phyloP scores from a whole-genome alignment of 2,329 filamentous ascomycete species.

The Claviceps cyperi region DNA sequence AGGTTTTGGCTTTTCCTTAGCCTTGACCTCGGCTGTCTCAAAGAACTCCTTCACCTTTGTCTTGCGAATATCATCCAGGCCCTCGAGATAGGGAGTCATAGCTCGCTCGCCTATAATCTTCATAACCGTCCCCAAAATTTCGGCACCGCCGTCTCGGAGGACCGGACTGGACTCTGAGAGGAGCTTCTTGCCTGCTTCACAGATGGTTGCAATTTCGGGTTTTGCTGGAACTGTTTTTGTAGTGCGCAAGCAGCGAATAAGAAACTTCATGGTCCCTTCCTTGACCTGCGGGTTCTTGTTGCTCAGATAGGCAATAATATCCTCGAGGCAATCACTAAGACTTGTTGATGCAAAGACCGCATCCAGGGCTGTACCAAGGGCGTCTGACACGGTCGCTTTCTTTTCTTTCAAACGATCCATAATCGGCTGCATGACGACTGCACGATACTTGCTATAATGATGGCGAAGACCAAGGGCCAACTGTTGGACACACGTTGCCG shows the following conservation, averaged over 20 bases:
- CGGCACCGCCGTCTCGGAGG: slow-evolving; percentile 76
- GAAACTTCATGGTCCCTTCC: slow-evolving; percentile 83
- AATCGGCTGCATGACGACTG: slow-evolving; percentile 71
- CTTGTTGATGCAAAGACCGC: slow-evolving; percentile 49
- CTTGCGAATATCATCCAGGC: slow-evolving; percentile 89
- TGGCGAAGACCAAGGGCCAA: slow-evolving; percentile 74
- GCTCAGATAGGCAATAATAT: slow-evolving; percentile 68
- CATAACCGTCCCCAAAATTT: slow-evolving; percentile 88
- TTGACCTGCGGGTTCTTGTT: slow-evolving; percentile 98
- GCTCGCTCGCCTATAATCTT: slow-evolving; percentile 95
- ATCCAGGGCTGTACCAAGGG: slow-evolving; percentile 73
- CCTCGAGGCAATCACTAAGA: slow-evolving; percentile 78
- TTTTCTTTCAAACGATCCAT: slow-evolving; percentile 97
- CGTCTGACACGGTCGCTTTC: slow-evolving; percentile 78
- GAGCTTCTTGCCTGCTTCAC: slow-evolving; percentile 80
- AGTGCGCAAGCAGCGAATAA: slow-evolving; percentile 74
- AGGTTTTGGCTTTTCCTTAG: slow-evolving; percentile 64
- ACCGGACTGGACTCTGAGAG: slow-evolving; percentile 78
- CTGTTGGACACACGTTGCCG: slow-evolving; percentile 82
- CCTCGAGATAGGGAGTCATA: slow-evolving; percentile 86
- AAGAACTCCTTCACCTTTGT: slow-evolving; percentile 90
- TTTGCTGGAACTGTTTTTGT: slow-evolving; percentile 76
- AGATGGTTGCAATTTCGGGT: slow-evolving; percentile 67
- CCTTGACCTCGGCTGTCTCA: slow-evolving; percentile 41
- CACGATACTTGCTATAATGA: slow-evolving; percentile 66